Evolutionary conservation across 768 basidiomycete species (phyloP), one percentile per base, ranked within the genome.

Genomic region (Arthromyces matolae): DNA sequence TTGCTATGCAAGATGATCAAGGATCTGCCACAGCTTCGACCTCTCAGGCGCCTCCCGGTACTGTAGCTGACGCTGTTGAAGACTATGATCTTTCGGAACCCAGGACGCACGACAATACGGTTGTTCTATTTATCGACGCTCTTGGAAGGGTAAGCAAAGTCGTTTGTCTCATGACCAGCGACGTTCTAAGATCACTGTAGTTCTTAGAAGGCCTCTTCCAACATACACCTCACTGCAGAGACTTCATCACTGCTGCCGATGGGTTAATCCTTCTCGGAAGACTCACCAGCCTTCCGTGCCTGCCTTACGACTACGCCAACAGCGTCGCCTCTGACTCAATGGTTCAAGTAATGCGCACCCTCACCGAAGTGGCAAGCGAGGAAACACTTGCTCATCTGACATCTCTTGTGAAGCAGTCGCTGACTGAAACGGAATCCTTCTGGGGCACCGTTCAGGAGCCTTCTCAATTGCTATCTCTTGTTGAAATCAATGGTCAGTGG

Each of bases 181-280:
- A 40, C 33, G 1, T 47, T 46, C 18, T 51, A 7, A 33, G 34
- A 16, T 33, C 36, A 27, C 50, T n/a, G 31, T 42, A 94, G 91
- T 94, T 96, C 66, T 76, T 94, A 45, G 92, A 94, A 64, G 94
- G 96, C 5, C 76, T 98, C 33, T 94, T 98, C 71, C 93, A 94
- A 58, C 93, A 95, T 61, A 76, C 83, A 1, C 81, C 83, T 19
- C 90, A 97, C 64, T 89, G 89, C 72, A 83, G 83, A 54, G 95
- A 97, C 56, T 97, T 97, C 63, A 81, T 96, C 50, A 70, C 77
- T 38, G 74, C 78, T 51, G 75, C 84, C 4, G 80, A 93, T 58
- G 82, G 90, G 39, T 75, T 97, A 32, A 71, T 83, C 53, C 73
- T 78, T 55, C 70, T 98, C 46, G 83, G 91, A 54, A 77, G 79